Evolutionary conservation across 805 yeast genomes (phyloP).

Genomic region (Blastobotrys terrestris): DNA sequence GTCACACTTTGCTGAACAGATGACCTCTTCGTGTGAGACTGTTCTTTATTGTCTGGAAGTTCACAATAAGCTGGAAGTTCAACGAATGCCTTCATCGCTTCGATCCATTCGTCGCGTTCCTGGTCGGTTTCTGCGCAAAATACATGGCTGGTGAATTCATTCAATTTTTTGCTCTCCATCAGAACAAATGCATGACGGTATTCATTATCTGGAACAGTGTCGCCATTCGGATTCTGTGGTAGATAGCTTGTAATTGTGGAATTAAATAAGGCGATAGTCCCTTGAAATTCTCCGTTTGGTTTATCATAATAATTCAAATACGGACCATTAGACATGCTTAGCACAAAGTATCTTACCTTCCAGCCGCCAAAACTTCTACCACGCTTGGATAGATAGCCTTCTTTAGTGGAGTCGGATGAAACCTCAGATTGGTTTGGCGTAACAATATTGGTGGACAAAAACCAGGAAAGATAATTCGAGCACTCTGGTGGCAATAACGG

Average conservation of each 20-base stretch:
- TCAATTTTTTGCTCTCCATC: slow-evolving; percentile 35
- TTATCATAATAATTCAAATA: slow-evolving; percentile 49
- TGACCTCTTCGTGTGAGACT: neutral
- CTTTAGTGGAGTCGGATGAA: slow-evolving; percentile 18
- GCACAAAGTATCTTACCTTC: slow-evolving; percentile 64
- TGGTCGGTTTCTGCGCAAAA: slow-evolving; percentile 74
- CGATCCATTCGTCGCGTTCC: slow-evolving; percentile 72
- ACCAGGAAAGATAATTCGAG: no score
- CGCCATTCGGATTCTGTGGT: slow-evolving; percentile 36
- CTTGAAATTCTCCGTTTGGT: slow-evolving; percentile 50
- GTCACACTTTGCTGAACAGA: neutral
- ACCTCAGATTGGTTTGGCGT: no score
- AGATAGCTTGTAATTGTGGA: slow-evolving; percentile 44
- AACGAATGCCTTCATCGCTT: slow-evolving; percentile 32
- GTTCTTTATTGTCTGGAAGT: neutral
- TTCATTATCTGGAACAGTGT: slow-evolving; percentile 24
- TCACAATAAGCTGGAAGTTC: slow-evolving; percentile 7
- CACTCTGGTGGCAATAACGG: slow-evolving; percentile 53
- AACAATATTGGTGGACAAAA: no score
- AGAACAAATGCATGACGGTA: slow-evolving; percentile 52
- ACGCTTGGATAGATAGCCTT: slow-evolving; percentile 59
- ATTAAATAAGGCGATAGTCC: slow-evolving; percentile 43
- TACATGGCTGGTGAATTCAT: slow-evolving; percentile 36
- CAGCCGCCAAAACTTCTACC: slow-evolving; percentile 63
- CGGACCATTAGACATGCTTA: slow-evolving; percentile 48